These are phyloP conservation scores for Rhododendron ovatum DNA, from an alignment of 148 eudicot genomes.

Conservation along the genomic window DNA sequence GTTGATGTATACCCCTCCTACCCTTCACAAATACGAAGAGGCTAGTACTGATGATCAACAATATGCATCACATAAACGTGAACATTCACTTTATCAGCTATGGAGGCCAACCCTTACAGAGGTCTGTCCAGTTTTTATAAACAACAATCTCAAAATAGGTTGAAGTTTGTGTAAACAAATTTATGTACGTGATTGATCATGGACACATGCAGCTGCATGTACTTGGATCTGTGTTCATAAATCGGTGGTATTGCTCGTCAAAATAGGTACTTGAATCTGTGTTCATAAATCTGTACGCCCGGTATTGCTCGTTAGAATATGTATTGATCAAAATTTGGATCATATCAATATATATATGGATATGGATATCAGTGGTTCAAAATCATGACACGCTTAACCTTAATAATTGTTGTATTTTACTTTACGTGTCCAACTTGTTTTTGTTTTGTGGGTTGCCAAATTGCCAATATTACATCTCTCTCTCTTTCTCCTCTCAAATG, in stretches of 20 bases:
- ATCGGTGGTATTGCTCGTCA: no score
- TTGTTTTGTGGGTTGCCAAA: background rate
- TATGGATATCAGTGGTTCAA: no score
- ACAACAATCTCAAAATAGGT: background rate
- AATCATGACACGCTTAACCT: no score
- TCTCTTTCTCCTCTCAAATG: no score
- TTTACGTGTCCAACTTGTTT: background rate
- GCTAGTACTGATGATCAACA: background rate
- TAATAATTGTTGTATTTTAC: no score
- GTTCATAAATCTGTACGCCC: no score
- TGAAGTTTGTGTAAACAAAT: no score
- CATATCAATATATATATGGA: background rate
- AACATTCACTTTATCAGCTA: background rate
- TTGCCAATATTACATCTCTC: background rate
- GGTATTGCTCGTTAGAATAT: no score
- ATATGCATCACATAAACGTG: background rate
- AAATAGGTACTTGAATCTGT: no score
- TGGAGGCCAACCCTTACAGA: slow-evolving; percentile 9
- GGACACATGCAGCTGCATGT: no score
- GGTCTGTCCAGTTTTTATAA: background rate
- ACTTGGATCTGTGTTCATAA: no score
- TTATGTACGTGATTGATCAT: no score
- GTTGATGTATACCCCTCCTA: background rate
- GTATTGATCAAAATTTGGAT: background rate
- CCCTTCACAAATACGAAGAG: background rate